Evolutionary conservation across 1,284 basidiomycete genomes (phyloP).

Genomic region (Thecaphora frezii): DNA sequence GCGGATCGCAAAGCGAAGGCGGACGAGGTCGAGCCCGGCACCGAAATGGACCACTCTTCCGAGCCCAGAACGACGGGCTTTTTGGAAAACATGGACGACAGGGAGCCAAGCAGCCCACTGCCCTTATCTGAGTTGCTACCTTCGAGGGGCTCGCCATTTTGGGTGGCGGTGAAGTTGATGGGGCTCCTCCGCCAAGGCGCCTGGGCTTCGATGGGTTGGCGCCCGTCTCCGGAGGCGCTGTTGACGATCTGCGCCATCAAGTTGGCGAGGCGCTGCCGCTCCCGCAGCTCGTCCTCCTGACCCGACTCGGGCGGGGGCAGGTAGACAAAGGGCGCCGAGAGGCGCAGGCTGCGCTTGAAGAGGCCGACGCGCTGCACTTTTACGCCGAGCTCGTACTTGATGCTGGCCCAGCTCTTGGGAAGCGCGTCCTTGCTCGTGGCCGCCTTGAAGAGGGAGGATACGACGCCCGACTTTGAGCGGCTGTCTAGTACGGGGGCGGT

Average conservation of each 20-base stretch:
- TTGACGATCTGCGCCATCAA: slow-evolving; percentile 24
- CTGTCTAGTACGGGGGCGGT: slow-evolving; percentile 11
- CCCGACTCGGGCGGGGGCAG: slow-evolving; percentile 38
- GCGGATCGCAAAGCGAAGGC: slow-evolving; percentile 34
- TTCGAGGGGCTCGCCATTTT: slow-evolving; percentile 5
- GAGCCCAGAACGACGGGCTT: background rate
- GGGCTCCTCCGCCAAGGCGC: background rate
- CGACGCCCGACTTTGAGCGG: slow-evolving; percentile 9
- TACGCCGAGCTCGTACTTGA: slow-evolving; percentile 53
- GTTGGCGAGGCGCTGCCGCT: slow-evolving; percentile 21
- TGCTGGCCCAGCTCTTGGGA: slow-evolving; percentile 37
- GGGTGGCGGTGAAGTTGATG: slow-evolving; percentile 3
- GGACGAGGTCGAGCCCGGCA: slow-evolving; percentile 22
- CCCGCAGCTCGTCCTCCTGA: slow-evolving; percentile 9
- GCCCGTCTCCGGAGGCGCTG: slow-evolving; percentile 14
- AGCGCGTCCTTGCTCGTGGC: slow-evolving; percentile 6
- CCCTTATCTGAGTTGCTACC: slow-evolving; percentile 4
- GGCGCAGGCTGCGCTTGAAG: slow-evolving; percentile 42
- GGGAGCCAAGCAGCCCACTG: slow-evolving; percentile 4
- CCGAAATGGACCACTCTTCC: slow-evolving; percentile 31
- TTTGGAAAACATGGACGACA: slow-evolving; percentile 9
- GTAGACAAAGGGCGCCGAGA: slow-evolving; percentile 51
- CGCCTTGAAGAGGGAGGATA: slow-evolving; percentile 20
- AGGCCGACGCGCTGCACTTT: slow-evolving; percentile 47
- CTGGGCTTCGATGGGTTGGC: slow-evolving; percentile 11